Evolutionary conservation across 768 basidiomycete genomes (phyloP).

Genomic region (Megacollybia marginata): DNA sequence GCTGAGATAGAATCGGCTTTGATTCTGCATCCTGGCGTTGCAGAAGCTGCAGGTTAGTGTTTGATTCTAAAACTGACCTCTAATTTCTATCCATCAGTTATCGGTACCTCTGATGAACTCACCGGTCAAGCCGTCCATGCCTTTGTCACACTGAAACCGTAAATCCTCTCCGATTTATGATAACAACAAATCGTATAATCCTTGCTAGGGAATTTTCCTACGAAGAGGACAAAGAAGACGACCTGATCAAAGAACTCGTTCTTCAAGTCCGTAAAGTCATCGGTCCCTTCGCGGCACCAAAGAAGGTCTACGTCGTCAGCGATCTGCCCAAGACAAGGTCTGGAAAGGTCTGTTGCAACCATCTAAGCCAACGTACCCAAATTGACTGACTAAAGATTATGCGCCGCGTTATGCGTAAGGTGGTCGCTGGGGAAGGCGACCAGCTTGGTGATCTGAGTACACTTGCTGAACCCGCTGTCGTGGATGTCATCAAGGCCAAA

Average conservation of each 20-base stretch:
- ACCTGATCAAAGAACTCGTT: conserved; percentile 77
- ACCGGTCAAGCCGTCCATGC: conserved; percentile 93
- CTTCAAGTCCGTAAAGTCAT: conserved; percentile 97
- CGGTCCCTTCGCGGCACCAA: conserved; percentile 95
- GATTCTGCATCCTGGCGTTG: conserved; percentile 90
- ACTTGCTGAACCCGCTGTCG: conserved; percentile 79
- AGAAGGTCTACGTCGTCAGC: conserved; percentile 76
- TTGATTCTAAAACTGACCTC: conserved; percentile 4
- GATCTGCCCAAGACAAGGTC: conserved; percentile 94
- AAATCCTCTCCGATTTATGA: conserved; percentile 20
- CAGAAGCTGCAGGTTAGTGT: conserved; percentile 74
- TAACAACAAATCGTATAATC: neutral
- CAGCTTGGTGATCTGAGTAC: conserved; percentile 94
- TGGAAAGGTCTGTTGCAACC: conserved; percentile 63
- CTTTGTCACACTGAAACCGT: conserved; percentile 94
- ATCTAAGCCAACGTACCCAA: neutral
- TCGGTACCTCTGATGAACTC: conserved; percentile 79
- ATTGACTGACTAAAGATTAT: conserved; percentile 52
- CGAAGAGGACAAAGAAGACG: conserved; percentile 60
- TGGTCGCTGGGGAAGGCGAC: conserved; percentile 89
- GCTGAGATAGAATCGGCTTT: conserved; percentile 98
- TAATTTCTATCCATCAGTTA: conserved; percentile 34
- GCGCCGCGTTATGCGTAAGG: conserved; percentile 94
- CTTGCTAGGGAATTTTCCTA: conserved; percentile 66
- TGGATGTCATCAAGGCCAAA: conserved; percentile 79